phyloP scores from a whole-genome alignment of 1,284 basidiomycete species.

The Peniophora sp. region DNA sequence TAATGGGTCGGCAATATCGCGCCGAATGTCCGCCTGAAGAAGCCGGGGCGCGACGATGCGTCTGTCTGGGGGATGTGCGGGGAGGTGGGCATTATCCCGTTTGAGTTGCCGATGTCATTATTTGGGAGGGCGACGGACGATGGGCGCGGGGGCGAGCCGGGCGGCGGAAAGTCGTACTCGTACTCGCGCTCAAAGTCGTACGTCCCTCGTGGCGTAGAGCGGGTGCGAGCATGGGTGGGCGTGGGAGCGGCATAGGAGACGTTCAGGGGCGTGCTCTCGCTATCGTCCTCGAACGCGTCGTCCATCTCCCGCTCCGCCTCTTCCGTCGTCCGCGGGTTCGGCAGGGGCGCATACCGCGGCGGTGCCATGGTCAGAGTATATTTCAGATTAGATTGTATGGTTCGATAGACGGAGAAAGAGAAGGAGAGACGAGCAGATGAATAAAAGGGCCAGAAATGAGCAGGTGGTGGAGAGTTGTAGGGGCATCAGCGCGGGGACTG shows the following conservation, averaged over 20 bases:
- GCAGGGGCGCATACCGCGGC: constrained; percentile 43
- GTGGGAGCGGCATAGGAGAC: neutral
- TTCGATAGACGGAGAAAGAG: neutral
- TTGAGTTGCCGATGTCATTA: constrained; percentile 67
- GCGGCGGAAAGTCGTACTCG: constrained; percentile 64
- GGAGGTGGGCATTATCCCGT: constrained; percentile 61
- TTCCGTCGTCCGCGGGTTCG: constrained; percentile 33
- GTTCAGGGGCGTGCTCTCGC: constrained; percentile 33
- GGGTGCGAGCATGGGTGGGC: constrained; percentile 1
- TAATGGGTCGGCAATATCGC: constrained; percentile 73
- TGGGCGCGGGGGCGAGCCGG: constrained; percentile 70
- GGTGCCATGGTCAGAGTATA: constrained; percentile 25
- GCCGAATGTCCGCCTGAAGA: constrained; percentile 58
- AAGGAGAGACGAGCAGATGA: neutral
- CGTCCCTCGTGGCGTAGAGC: constrained; percentile 21
- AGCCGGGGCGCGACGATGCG: constrained; percentile 30
- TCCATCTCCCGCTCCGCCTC: constrained; percentile 57
- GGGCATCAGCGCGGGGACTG: neutral
- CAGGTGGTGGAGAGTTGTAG: neutral
- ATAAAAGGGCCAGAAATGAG: neutral
- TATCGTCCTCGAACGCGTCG: constrained; percentile 52
- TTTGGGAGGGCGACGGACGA: constrained; percentile 55
- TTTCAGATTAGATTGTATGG: neutral
- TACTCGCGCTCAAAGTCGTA: constrained; percentile 85
- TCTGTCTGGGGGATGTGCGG: constrained; percentile 28